A percentile compares a stretch with the other conserved stretches of the same genome.
phyloP scores from a whole-genome alignment of 23 red algal genomes.

The Gracilaria domingensis region DNA sequence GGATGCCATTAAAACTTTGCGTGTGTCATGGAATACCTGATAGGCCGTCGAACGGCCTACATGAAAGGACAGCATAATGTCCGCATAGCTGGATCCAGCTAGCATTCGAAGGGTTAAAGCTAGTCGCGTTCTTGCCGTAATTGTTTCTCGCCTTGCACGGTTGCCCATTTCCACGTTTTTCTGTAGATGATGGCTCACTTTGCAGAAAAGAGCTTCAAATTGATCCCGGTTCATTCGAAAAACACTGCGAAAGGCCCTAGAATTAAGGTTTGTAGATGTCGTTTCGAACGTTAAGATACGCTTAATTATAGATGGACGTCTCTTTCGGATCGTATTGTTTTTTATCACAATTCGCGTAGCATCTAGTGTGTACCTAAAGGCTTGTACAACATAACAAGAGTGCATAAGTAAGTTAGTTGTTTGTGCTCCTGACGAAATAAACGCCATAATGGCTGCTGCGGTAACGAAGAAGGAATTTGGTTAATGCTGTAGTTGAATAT shows the following conservation, averaged over 20 bases:
- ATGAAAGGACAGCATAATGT: slow-evolving; percentile 10
- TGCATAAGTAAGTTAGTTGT: no score
- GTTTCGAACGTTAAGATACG: neutral
- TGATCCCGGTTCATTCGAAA: neutral
- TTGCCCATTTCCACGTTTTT: slow-evolving; percentile 27
- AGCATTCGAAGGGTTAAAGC: slow-evolving; percentile 5
- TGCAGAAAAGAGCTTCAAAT: neutral
- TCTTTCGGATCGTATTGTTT: neutral
- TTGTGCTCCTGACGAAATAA: neutral
- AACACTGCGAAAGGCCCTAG: neutral
- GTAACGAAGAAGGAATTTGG: no score
- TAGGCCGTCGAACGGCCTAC: neutral
- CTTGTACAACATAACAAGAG: neutral
- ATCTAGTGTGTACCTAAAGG: neutral
- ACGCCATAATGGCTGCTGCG: no score
- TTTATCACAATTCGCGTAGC: neutral
- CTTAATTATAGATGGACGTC: neutral
- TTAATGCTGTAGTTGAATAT: no score
- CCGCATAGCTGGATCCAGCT: neutral
- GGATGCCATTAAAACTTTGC: neutral
- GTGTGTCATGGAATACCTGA: slow-evolving; percentile 4
- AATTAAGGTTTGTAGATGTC: neutral
- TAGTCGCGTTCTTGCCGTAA: slow-evolving; percentile 1
- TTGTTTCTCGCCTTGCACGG: neutral
- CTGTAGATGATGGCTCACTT: neutral